phyloP scores from a whole-genome alignment of 768 basidiomycete genomes.

The Kwoniella dejecticola region DNA sequence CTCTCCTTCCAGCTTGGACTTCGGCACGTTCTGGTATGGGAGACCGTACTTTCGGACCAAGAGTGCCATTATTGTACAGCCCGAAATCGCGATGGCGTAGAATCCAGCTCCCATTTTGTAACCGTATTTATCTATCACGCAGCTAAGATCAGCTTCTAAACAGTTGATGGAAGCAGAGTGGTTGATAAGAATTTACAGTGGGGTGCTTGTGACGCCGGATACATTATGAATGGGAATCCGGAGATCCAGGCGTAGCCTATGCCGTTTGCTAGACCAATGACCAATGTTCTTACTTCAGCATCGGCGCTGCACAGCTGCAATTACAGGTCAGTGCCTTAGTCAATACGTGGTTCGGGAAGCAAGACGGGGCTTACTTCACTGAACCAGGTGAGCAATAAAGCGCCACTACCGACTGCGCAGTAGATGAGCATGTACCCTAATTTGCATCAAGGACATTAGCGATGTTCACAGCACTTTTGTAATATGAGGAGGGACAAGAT shows the following conservation, averaged over 20 bases:
- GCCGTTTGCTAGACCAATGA: slow-evolving; percentile 12
- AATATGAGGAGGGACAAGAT: neutral
- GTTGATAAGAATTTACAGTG: slow-evolving; percentile 4
- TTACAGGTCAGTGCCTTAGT: too few species aligned
- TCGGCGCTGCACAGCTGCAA: slow-evolving; percentile 4
- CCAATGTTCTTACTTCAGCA: slow-evolving; percentile 3
- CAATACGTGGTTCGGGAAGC: too few species aligned
- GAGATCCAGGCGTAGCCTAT: slow-evolving; percentile 8
- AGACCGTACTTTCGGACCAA: neutral
- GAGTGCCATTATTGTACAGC: neutral
- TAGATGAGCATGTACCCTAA: slow-evolving; percentile 12
- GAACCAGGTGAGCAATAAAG: slow-evolving; percentile 5
- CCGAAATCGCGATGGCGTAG: slow-evolving; percentile 4
- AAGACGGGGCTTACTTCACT: neutral
- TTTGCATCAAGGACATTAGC: too few species aligned
- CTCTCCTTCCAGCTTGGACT: neutral
- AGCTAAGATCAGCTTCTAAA: neutral
- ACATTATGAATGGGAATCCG: slow-evolving; percentile 12
- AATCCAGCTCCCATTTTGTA: slow-evolving; percentile 7
- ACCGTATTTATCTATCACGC: slow-evolving; percentile 9
- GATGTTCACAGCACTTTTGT: too few species aligned
- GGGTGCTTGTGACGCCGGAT: slow-evolving; percentile 4
- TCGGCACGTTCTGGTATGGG: slow-evolving; percentile 8
- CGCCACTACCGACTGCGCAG: slow-evolving; percentile 3
- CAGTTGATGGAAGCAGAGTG: too few species aligned